phyloP scores from a whole-genome alignment of 2,329 filamentous ascomycete genomes.

The Hysterium pulicare region DNA sequence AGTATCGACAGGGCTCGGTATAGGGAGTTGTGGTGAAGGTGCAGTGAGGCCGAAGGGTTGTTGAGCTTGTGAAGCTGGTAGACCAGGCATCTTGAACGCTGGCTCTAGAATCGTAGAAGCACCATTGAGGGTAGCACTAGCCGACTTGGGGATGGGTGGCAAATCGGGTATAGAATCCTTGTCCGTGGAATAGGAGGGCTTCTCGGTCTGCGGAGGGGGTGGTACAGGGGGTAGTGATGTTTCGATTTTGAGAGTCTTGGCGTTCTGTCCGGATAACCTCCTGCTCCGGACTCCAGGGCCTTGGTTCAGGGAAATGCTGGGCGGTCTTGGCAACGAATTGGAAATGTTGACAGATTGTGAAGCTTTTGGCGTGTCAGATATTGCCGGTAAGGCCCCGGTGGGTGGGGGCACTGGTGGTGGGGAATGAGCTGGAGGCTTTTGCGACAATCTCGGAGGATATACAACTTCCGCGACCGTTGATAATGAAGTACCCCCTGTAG shows the following conservation, averaged over 20 bases:
- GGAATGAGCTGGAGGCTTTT: conserved; percentile 26
- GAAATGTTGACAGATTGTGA: conserved; percentile 15
- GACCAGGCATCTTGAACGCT: conserved; percentile 29
- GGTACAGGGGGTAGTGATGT: conserved; percentile 51
- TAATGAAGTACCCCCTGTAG: conserved; percentile 63
- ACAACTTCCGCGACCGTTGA: conserved; percentile 69
- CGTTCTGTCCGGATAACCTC: conserved; percentile 74
- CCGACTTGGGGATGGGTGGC: conserved; percentile 34
- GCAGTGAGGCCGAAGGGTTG: conserved; percentile 23
- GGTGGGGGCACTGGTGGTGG: conserved; percentile 23
- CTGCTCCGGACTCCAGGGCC: conserved; percentile 63
- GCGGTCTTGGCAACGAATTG: conserved; percentile 19
- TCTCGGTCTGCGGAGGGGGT: conserved; percentile 33
- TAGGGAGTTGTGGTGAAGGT: conserved; percentile 30
- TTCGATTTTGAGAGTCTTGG: conserved; percentile 85
- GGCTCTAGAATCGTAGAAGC: conserved; percentile 25
- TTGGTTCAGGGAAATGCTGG: conserved; percentile 21
- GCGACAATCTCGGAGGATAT: conserved; percentile 34
- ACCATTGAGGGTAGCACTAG: conserved; percentile 26
- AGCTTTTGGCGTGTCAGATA: conserved; percentile 25
- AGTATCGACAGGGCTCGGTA: conserved; percentile 41
- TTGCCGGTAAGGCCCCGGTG: conserved; percentile 29
- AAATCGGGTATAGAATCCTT: conserved; percentile 32
- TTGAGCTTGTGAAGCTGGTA: conserved; percentile 22
- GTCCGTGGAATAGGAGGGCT: conserved; percentile 22